These are phyloP conservation scores for Proliferodiscus dingleyae DNA, from an alignment of 2,329 filamentous ascomycete species.

Conservation along the genomic window DNA sequence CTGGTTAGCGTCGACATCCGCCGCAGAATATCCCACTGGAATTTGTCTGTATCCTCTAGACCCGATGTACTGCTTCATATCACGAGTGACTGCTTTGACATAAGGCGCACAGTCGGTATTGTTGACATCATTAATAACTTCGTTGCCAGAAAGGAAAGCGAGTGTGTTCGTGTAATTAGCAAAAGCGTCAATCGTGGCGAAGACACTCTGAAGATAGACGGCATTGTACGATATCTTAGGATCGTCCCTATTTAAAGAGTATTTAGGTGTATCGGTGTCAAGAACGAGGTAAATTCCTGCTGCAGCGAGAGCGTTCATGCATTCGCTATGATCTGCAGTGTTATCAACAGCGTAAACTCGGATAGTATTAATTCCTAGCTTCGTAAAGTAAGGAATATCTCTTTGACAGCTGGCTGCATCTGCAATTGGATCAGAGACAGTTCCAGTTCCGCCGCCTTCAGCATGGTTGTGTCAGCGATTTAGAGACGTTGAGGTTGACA, in stretches of 20 bases:
- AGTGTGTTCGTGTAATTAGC: conserved; percentile 63
- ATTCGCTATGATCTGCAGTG: conserved; percentile 60
- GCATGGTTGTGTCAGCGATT: not conserved
- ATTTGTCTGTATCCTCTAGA: conserved; percentile 44
- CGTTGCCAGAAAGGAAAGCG: conserved; percentile 57
- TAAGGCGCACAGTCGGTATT: conserved; percentile 49
- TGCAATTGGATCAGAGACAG: conserved; percentile 61
- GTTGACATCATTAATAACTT: conserved; percentile 51
- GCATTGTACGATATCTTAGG: conserved; percentile 62
- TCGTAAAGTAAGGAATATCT: conserved; percentile 61
- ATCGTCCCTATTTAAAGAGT: conserved; percentile 60
- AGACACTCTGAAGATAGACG: conserved; percentile 65
- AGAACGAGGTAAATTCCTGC: conserved; percentile 71
- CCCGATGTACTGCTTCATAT: conserved; percentile 50
- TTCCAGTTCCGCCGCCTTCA: conserved; percentile 36
- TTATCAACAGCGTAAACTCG: conserved; percentile 73
- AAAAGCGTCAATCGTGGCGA: conserved; percentile 66
- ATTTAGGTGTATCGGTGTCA: conserved; percentile 65
- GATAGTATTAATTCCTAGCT: conserved; percentile 66
- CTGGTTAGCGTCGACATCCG: conserved; percentile 65
- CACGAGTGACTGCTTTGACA: conserved; percentile 54
- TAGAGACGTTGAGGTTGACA: not conserved
- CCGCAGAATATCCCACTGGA: conserved; percentile 56
- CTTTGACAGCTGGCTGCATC: conserved; percentile 55
- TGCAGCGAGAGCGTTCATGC: conserved; percentile 61